Evolutionary conservation across 495 filamentous ascomycete genomes (phyloP), one percentile per base, ranked within the genome.

Genomic region (Xylaria scruposa): DNA sequence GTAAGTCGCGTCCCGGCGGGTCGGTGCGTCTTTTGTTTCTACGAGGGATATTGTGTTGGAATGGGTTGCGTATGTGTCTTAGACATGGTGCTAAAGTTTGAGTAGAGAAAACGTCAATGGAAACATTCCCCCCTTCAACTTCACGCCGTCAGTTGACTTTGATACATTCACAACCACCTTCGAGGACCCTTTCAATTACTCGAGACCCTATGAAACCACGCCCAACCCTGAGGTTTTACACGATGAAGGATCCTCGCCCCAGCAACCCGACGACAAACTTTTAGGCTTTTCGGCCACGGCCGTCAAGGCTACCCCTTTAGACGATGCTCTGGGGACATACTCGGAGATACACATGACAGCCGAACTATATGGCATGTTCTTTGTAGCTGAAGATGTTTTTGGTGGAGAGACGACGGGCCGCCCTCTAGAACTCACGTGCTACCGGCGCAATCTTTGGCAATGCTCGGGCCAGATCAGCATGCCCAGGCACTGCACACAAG

Each of bases 361-460:
- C 54, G 94, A 97, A 80, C 82, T 97, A 40, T 93, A 96, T 77
- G 94, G 94, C 83, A 97, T 97, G 93, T 97, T 97, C 83, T 97
- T 96, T 76, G 88, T 97, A 7, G 94, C 94, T 62, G 94, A 97
- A 75, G 86, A 87, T 67, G 87, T 89, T 8, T 89, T 87, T 75
- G 83, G 82, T 46, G 82, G 78, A 31, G 83, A 83, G 68, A 78
- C 80, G 61, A 80, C 72, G 17, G 80, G 83, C 83, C 84, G 91
- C 9, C 92, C 94, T 1, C 89, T 91, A 24, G 94, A 97, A 82
- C 79, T 97, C 75, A 97, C 94, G 0, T 97, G 94, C 81, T 97
- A 97, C 76, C 91, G 94, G 47, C 87, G 94, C 24, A 97, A 97
- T 75, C 81, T 97, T 21, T 97, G 96, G 82, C 93, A 97, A 79